These are phyloP conservation scores for Vitellaria paradoxa DNA, from an alignment of 179 eudicot species.

Conservation along the genomic window DNA sequence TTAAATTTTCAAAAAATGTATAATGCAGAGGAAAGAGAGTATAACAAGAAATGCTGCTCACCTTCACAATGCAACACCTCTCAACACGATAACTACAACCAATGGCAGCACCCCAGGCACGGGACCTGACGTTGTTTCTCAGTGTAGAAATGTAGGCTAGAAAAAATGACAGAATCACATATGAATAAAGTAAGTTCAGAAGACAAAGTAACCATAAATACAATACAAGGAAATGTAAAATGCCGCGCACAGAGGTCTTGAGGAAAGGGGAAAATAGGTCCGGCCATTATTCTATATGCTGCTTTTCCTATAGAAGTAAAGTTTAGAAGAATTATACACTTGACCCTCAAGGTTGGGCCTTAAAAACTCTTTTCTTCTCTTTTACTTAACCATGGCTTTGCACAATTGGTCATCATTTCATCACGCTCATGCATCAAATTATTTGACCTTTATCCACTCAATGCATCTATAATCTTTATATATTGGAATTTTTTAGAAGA, in stretches of 20 bases:
- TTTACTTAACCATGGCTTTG: too few species aligned
- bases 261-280: too few species aligned
- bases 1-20: neutral
- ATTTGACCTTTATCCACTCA: too few species aligned
- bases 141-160: constrained; percentile 84
- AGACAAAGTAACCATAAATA: neutral
- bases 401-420: too few species aligned
- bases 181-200: neutral
- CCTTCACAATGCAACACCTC: constrained; percentile 92
- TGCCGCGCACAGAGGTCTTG: neutral
- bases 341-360: too few species aligned
- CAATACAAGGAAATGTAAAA: neutral
- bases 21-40: constrained; percentile 2
- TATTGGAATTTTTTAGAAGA: too few species aligned
- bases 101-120: constrained; percentile 99
- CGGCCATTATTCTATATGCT: too few species aligned
- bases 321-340: too few species aligned
- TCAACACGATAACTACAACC: constrained; percentile 97
- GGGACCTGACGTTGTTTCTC: constrained; percentile 96
- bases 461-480: too few species aligned
- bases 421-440: too few species aligned
- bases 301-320: too few species aligned
- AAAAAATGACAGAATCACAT: constrained; percentile 1
- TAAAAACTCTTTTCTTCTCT: too few species aligned
- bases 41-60: constrained; percentile 18